Evolutionary conservation across 2,329 filamentous ascomycete species (phyloP).

Genomic region (Hypoxylon sp.): DNA sequence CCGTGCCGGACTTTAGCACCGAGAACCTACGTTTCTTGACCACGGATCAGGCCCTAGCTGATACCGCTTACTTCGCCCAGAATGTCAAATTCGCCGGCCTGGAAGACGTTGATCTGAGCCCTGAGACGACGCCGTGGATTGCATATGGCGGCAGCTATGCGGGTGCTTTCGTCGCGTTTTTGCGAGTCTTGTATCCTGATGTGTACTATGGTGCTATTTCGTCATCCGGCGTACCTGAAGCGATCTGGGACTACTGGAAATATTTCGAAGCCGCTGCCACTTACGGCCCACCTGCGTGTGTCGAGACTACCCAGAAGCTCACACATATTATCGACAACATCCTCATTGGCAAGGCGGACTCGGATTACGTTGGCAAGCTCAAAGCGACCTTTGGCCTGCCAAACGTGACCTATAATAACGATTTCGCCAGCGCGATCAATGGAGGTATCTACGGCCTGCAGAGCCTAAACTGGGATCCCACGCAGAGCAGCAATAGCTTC

Average conservation of each 20-base stretch:
- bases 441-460: slow-evolving; percentile 63
- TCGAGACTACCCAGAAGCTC: slow-evolving; percentile 72
- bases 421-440: slow-evolving; percentile 64
- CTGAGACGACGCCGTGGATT: slow-evolving; percentile 77
- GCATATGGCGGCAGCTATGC: slow-evolving; percentile 89
- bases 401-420: slow-evolving; percentile 61
- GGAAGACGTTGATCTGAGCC: slow-evolving; percentile 76
- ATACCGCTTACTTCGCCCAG: slow-evolving; percentile 84
- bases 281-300: slow-evolving; percentile 71
- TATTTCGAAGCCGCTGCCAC: slow-evolving; percentile 67
- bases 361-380: slow-evolving; percentile 60
- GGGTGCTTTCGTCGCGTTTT: slow-evolving; percentile 82
- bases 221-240: slow-evolving; percentile 83
- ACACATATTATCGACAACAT: slow-evolving; percentile 67
- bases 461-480: slow-evolving; percentile 68
- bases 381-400: slow-evolving; percentile 64
- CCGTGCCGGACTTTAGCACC: slow-evolving; percentile 74
- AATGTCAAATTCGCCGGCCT: slow-evolving; percentile 80
- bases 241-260: slow-evolving; percentile 83
- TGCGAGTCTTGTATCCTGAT: slow-evolving; percentile 83
- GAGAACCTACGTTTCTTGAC: slow-evolving; percentile 84
- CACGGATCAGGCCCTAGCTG: slow-evolving; percentile 85
- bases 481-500: slow-evolving; percentile 59
- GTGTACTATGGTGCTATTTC: slow-evolving; percentile 84
- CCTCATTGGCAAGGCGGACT: slow-evolving; percentile 59